A percentile compares a stretch with the other conserved stretches of the same genome.
These are phyloP conservation scores for Cinnamomum chago DNA, from an alignment of 164 flowering plant genomes.

Conservation along the genomic window DNA sequence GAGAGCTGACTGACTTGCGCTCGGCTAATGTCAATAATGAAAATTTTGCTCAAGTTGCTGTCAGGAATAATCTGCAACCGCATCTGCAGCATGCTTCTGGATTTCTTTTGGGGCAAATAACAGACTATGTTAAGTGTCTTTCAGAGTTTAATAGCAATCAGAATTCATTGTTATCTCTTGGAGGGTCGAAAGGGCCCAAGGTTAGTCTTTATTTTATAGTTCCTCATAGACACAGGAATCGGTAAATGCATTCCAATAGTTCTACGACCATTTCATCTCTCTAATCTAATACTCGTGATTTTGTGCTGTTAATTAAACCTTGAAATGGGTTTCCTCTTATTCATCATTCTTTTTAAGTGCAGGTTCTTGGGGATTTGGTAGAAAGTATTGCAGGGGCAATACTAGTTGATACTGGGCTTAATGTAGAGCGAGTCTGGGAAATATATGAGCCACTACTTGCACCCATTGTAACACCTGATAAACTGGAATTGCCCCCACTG, in stretches of 20 bases:
- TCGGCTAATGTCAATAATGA: constrained; percentile 92
- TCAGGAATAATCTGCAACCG: constrained; percentile 49
- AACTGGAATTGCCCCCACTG: constrained; percentile 65
- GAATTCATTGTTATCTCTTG: constrained; percentile 14
- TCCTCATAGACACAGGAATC: neutral
- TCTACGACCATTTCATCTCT: neutral
- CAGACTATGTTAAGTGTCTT: constrained; percentile 46
- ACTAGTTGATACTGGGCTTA: constrained; percentile 60
- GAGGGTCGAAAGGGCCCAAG: constrained; percentile 60
- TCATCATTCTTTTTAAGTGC: constrained; percentile 9
- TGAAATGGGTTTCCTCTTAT: neutral
- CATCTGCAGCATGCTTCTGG: constrained; percentile 76
- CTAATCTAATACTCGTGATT: neutral
- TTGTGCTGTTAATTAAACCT: neutral
- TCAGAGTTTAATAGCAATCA: constrained; percentile 15
- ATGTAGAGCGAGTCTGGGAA: constrained; percentile 77
- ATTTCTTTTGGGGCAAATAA: constrained; percentile 51
- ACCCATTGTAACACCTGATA: constrained; percentile 89
- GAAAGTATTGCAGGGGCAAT: constrained; percentile 95
- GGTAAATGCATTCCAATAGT: neutral
- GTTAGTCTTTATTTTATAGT: constrained; percentile 24
- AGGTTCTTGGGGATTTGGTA: constrained; percentile 92
- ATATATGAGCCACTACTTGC: constrained; percentile 65
- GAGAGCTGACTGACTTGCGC: constrained; percentile 86
- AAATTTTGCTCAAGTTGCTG: constrained; percentile 76